These are phyloP conservation scores for Hibiscus trionum DNA, from an alignment of 345 rosid genomes.

Conservation along the genomic window DNA sequence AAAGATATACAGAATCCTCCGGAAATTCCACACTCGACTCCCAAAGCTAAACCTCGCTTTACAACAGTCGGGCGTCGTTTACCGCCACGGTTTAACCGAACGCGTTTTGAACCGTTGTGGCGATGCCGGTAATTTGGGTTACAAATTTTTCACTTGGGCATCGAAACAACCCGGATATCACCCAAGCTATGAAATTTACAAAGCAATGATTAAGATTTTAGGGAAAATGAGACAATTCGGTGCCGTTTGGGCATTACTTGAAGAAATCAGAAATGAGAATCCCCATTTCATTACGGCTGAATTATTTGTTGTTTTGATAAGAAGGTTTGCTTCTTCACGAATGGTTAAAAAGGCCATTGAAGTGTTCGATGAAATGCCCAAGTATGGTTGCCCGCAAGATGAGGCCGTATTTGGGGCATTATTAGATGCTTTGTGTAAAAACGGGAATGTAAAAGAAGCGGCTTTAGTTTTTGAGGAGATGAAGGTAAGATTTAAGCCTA, in stretches of 20 bases:
- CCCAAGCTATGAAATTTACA: conserved; percentile 62
- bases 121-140: conserved; percentile 81
- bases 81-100: conserved; percentile 64
- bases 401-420: conserved; percentile 69
- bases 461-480: conserved; percentile 76
- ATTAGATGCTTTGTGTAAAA: conserved; percentile 78
- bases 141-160: conserved; percentile 74
- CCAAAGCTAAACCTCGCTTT: conserved; percentile 77
- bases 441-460: conserved; percentile 76
- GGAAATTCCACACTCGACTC: conserved; percentile 60
- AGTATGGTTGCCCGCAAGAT: conserved; percentile 71
- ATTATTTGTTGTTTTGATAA: conserved; percentile 57
- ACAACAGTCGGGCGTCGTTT: conserved; percentile 58
- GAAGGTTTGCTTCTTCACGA: conserved; percentile 61
- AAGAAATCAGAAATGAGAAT: conserved; percentile 75
- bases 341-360: conserved; percentile 81
- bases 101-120: conserved; percentile 88
- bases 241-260: conserved; percentile 79
- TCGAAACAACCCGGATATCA: conserved; percentile 66
- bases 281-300: conserved; percentile 66
- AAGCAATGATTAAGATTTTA: conserved; percentile 59
- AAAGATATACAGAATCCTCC: conserved; percentile 60
- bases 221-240: conserved; percentile 86
- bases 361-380: conserved; percentile 90
- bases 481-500: conserved; percentile 46